Conservation (phyloP, 2,329 filamentous ascomycete genomes). For the Phialocephala subalpina region DNA sequence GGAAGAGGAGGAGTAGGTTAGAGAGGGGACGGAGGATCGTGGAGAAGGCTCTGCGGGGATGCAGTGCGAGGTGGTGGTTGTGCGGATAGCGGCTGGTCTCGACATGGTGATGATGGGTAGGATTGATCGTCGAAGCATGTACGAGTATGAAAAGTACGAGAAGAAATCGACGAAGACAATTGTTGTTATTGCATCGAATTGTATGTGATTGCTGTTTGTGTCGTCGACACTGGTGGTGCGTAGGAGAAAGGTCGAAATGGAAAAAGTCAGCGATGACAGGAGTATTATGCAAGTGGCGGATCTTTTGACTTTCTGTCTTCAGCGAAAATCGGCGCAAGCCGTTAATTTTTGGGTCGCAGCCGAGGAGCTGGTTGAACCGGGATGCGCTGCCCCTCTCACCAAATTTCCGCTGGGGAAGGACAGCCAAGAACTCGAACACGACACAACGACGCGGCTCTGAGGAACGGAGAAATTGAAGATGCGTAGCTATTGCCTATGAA, state of each 20-base stretch:
- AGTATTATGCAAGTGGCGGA: conserved; percentile 9
- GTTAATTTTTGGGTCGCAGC: background rate
- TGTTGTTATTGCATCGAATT: conserved; percentile 28
- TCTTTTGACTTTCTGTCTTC: background rate
- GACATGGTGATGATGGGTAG: conserved; percentile 35
- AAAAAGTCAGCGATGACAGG: conserved; percentile 14
- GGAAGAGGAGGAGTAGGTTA: conserved; percentile 69
- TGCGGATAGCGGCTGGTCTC: conserved; percentile 37
- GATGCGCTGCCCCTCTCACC: background rate
- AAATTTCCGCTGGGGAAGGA: background rate
- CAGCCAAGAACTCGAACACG: background rate
- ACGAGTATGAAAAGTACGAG: conserved; percentile 8
- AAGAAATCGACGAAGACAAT: conserved; percentile 8
- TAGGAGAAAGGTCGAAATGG: background rate
- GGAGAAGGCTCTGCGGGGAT: conserved; percentile 44
- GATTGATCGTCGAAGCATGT: conserved; percentile 27
- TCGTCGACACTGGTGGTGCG: background rate
- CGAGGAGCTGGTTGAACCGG: conserved; percentile 1
- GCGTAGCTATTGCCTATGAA: background rate
- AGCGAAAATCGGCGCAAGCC: background rate
- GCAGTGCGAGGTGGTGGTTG: conserved; percentile 43
- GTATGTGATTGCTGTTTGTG: background rate
- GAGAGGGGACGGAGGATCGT: conserved; percentile 64
- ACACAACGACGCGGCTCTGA: background rate
- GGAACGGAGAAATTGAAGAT: background rate